Base-by-base conservation (phyloP, 148 eudicot species). In the Dianthus caryophyllus region DNA sequence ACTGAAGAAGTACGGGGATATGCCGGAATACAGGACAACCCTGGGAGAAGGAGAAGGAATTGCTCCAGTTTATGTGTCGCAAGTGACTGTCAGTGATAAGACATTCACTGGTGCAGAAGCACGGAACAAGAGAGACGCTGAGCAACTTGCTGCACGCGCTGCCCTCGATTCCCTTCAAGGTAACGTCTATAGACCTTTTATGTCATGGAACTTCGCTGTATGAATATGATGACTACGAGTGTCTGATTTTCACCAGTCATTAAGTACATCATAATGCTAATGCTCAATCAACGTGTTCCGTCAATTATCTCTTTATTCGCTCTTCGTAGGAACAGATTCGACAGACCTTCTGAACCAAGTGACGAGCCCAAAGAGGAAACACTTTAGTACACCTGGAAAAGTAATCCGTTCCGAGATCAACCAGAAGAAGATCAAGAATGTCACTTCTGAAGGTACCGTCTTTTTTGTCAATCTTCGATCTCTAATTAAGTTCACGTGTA, bases 141-240 rank as follows among this genome's bases (percentile, higher is more conserved):
- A 75, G 36, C 77, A 75, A 25, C 50, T 63, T 43, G 77, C 77
- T 51, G 77, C 77, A 30, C 72, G 39, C 0, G 8, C 69, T 24
- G 73, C 77, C 17, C 50, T 75, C 3, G 39, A 63, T 13, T 68
- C 64, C 0, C 57, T 74, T 27, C 68, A 5, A 0, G 73, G 77
- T 75, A 63, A 20, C 1, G 1, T 13, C 7, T n/a, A 49, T 15
- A 47, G 18, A 47, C 1, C 50, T 47, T 14, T 11, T 47, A 47
- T 14, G 16, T 17, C 53, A 14, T n/a, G 1, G 53, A 49, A 49
- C 53, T 17, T 0, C 4, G 53, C 4, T 49, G 21, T 49, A 49
- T 17, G 22, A 49, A 41, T 41, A 41, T 41, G 44, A 41, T 41
- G 44, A n/a, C n/a, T n/a, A n/a, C n/a, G n/a, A 41, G 1, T 41